A percentile compares a stretch with the other conserved stretches of the same genome.
These are phyloP conservation scores for Byssothecium circinans DNA, from an alignment of 2,329 filamentous ascomycete species.

Conservation along the genomic window DNA sequence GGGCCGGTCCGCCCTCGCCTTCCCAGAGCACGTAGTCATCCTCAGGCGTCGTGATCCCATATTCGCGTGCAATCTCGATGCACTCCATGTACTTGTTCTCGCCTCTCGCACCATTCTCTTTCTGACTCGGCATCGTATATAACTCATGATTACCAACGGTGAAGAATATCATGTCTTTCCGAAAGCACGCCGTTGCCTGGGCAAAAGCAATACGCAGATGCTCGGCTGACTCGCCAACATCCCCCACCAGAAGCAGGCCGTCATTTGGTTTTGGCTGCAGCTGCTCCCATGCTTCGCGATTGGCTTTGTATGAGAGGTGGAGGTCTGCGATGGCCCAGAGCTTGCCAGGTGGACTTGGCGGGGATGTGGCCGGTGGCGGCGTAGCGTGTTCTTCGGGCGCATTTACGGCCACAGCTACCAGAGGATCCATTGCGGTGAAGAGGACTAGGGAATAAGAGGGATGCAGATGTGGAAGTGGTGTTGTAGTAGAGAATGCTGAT, in stretches of 20 bases:
- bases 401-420: constrained; percentile 6
- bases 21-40: constrained; percentile 59
- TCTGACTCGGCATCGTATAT: constrained; percentile 52
- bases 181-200: constrained; percentile 47
- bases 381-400: constrained; percentile 1
- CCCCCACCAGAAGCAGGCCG: constrained; percentile 50
- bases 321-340: constrained; percentile 53
- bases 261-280: constrained; percentile 45
- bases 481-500: no score
- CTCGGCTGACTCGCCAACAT: constrained; percentile 42
- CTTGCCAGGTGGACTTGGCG: constrained; percentile 20
- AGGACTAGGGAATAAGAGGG: no score
- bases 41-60: constrained; percentile 59
- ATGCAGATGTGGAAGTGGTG: no score
- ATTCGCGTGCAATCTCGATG: constrained; percentile 54
- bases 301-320: constrained; percentile 51
- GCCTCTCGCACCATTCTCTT: constrained; percentile 46
- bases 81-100: constrained; percentile 59
- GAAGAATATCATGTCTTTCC: constrained; percentile 45
- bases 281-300: constrained; percentile 48
- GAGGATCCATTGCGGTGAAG: constrained; percentile 8
- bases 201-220: constrained; percentile 41
- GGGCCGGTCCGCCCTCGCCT: constrained; percentile 51
- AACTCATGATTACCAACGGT: constrained; percentile 58
- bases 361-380: constrained; percentile 11